Evolutionary conservation across 805 yeast genomes (phyloP).

Genomic region (Sugiyamaella qingdaonensis): DNA sequence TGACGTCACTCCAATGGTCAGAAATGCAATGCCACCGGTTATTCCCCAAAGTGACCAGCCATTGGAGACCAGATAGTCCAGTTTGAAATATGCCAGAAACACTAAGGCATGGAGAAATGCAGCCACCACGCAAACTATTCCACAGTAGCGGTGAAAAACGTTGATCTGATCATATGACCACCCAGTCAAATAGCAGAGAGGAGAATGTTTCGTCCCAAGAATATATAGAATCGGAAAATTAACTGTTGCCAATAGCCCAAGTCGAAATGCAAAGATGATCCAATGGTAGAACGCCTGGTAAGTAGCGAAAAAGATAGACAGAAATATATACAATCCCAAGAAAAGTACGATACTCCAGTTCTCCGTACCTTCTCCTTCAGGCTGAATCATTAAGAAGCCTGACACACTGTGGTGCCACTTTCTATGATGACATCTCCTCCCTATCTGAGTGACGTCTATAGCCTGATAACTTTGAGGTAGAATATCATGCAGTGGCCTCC

Average conservation of each 20-base stretch:
- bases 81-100: constrained; percentile 19
- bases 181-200: constrained; percentile 33
- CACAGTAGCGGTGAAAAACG: constrained; percentile 40
- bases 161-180: constrained; percentile 44
- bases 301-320: constrained; percentile 10
- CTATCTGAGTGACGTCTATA: neutral
- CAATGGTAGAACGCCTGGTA: constrained; percentile 10
- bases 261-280: constrained; percentile 21
- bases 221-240: constrained; percentile 24
- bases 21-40: constrained; percentile 20
- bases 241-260: constrained; percentile 20
- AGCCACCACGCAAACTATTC: constrained; percentile 21
- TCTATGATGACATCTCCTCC: neutral
- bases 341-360: constrained; percentile 11
- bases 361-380: constrained; percentile 16
- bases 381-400: constrained; percentile 16
- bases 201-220: constrained; percentile 25
- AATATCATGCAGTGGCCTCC: neutral
- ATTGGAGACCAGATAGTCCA: constrained; percentile 18
- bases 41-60: constrained; percentile 21
- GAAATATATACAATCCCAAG: constrained; percentile 8
- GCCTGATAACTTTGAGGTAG: neutral
- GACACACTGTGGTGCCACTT: neutral
- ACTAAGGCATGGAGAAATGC: constrained; percentile 16
- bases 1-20: constrained; percentile 21